Conservation (phyloP, 2,329 filamentous ascomycete genomes). For the Pseudocercospora eumusae region DNA sequence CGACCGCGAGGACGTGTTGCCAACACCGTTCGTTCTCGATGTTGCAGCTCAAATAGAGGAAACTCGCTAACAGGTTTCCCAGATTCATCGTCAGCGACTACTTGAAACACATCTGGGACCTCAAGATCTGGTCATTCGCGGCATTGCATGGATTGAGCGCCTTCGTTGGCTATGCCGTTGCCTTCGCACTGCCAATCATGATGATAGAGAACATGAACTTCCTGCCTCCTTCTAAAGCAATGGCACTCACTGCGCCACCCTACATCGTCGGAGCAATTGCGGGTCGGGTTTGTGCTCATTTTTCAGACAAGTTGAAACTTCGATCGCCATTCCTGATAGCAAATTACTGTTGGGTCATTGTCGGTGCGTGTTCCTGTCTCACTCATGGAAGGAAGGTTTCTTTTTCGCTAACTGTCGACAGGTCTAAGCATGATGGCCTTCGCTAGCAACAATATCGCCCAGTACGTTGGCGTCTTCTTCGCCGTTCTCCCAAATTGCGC, state of each 20-base stretch:
- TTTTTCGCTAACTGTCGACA: conserved; percentile 56
- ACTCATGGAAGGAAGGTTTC: conserved; percentile 64
- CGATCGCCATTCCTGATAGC: background rate
- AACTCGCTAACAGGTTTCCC: background rate
- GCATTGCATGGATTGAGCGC: conserved; percentile 62
- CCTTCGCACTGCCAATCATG: conserved; percentile 78
- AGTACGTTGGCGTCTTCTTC: conserved; percentile 75
- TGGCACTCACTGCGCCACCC: conserved; percentile 71
- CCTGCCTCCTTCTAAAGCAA: conserved; percentile 57
- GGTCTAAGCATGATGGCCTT: conserved; percentile 75
- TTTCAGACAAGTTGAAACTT: conserved; percentile 36
- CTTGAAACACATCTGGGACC: conserved; percentile 49
- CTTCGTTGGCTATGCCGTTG: conserved; percentile 70
- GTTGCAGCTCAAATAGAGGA: background rate
- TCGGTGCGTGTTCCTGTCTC: conserved; percentile 67
- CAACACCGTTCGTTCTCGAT: background rate
- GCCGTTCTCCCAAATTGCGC: conserved; percentile 71
- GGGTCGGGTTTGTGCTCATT: conserved; percentile 59
- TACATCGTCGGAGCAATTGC: conserved; percentile 65
- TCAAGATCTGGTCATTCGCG: conserved; percentile 57
- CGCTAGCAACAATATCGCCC: conserved; percentile 55
- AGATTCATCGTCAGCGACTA: conserved; percentile 44
- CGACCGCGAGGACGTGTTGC: conserved; percentile 19
- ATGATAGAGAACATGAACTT: conserved; percentile 65
- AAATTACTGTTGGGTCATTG: conserved; percentile 35